Percentiles rank a stretch among this genome's conserved stretches.
Evolutionary conservation across 1,284 basidiomycete species (phyloP).

Genomic region (Ustilago esculenta): DNA sequence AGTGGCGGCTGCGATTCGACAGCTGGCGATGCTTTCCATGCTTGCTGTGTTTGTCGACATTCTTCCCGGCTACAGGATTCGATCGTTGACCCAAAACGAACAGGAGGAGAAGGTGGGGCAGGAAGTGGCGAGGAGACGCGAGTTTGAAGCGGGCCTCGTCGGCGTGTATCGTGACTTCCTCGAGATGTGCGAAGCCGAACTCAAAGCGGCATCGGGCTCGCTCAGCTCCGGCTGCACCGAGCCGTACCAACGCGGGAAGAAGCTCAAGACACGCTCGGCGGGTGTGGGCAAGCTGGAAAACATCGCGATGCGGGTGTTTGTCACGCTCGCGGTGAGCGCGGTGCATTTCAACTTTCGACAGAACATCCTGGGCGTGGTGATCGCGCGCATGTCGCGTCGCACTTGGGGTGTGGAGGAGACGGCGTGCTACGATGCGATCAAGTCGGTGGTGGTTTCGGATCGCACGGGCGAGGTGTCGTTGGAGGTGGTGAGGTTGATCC

Average conservation of each 20-base stretch:
- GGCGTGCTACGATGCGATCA: slow-evolving; percentile 81
- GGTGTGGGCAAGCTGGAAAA: slow-evolving; percentile 62
- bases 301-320: slow-evolving; percentile 81
- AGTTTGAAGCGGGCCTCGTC: slow-evolving; percentile 97
- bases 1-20: slow-evolving; percentile 85
- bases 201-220: slow-evolving; percentile 72
- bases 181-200: slow-evolving; percentile 84
- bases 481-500: slow-evolving; percentile 87
- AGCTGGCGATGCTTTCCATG: slow-evolving; percentile 87
- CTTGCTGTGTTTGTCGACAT: slow-evolving; percentile 95
- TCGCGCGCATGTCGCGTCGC: slow-evolving; percentile 80
- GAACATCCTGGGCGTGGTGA: slow-evolving; percentile 88
- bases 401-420: slow-evolving; percentile 75
- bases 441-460: slow-evolving; percentile 83
- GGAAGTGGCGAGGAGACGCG: slow-evolving; percentile 86
- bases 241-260: too few species aligned
- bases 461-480: slow-evolving; percentile 81
- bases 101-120: slow-evolving; percentile 93
- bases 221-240: background rate
- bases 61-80: slow-evolving; percentile 82
- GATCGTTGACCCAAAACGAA: slow-evolving; percentile 87
- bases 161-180: slow-evolving; percentile 88
- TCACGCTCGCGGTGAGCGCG: slow-evolving; percentile 80
- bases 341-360: slow-evolving; percentile 97
- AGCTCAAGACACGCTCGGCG: background rate